phyloP scores from a whole-genome alignment of 169 alveolate genomes.

The Cyclospora cayetanensis region DNA sequence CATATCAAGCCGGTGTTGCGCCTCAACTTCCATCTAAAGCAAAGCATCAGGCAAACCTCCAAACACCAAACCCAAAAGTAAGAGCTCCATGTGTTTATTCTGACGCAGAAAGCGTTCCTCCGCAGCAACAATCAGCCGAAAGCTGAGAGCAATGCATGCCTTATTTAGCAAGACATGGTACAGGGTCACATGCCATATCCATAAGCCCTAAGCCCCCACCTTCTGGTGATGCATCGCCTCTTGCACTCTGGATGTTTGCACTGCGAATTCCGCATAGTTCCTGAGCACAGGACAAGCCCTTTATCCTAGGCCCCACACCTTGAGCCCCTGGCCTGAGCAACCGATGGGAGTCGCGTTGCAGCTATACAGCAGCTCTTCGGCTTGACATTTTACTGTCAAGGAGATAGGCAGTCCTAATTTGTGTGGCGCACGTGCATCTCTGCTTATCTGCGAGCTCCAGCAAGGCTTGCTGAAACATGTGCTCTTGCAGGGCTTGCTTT shows the following conservation, averaged over 20 bases:
- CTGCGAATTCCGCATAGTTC: background rate
- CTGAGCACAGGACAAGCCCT: background rate
- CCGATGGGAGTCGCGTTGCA: too few species aligned
- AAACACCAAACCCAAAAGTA: background rate
- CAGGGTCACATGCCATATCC: too few species aligned
- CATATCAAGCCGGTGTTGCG: background rate
- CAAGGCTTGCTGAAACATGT: background rate
- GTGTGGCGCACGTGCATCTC: too few species aligned
- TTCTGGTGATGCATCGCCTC: conserved; percentile 6
- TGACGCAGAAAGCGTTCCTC: too few species aligned
- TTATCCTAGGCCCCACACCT: background rate
- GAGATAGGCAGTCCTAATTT: too few species aligned
- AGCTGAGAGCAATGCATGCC: too few species aligned
- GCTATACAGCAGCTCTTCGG: background rate
- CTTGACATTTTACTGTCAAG: too few species aligned
- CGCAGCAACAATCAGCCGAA: too few species aligned
- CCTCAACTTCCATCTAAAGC: background rate
- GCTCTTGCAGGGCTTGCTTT: background rate
- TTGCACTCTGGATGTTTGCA: background rate
- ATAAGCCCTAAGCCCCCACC: background rate
- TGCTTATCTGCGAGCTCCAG: background rate
- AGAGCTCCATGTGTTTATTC: too few species aligned
- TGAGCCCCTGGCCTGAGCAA: too few species aligned
- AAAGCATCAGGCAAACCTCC: background rate
- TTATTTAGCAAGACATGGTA: too few species aligned